Evolutionary conservation across 1,139 yeast genomes (phyloP).

Genomic region (Geotrichum aggregatum): DNA sequence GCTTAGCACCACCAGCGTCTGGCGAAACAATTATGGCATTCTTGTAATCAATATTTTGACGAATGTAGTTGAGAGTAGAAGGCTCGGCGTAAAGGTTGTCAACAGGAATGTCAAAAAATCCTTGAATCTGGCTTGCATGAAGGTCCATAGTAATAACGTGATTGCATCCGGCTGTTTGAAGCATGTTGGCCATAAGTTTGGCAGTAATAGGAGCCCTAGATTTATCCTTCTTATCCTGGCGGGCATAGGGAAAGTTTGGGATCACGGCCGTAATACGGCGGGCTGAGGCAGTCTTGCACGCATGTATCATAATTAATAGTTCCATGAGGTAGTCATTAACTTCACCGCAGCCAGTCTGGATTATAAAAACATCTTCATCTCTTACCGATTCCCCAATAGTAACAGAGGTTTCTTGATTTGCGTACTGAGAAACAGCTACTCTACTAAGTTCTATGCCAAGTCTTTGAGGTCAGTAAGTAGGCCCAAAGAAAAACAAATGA

Average conservation of each 20-base stretch:
- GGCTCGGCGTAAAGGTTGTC: conserved; percentile 96
- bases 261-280: conserved; percentile 90
- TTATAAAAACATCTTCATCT: conserved; percentile 84
- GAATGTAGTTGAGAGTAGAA: conserved; percentile 78
- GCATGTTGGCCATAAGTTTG: conserved; percentile 87
- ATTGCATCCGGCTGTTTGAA: conserved; percentile 92
- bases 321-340: conserved; percentile 89
- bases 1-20: conserved; percentile 98
- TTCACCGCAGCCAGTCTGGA: conserved; percentile 85
- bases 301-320: conserved; percentile 83
- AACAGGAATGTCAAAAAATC: conserved; percentile 94
- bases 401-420: conserved; percentile 76
- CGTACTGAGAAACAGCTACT: conserved; percentile 46
- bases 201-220: conserved; percentile 97
- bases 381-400: conserved; percentile 93
- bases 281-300: conserved; percentile 92
- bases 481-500: conserved; percentile 1
- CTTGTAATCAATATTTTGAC: conserved; percentile 59
- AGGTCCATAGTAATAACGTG: conserved; percentile 97
- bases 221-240: conserved; percentile 95
- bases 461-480: conserved; percentile 21
- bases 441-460: conserved; percentile 42
- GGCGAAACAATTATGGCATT: conserved; percentile 83
- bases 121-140: conserved; percentile 99
- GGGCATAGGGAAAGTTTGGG: conserved; percentile 96